Evolutionary conservation across 2,329 filamentous ascomycete species (phyloP).

Genomic region (Onygenales sp.): DNA sequence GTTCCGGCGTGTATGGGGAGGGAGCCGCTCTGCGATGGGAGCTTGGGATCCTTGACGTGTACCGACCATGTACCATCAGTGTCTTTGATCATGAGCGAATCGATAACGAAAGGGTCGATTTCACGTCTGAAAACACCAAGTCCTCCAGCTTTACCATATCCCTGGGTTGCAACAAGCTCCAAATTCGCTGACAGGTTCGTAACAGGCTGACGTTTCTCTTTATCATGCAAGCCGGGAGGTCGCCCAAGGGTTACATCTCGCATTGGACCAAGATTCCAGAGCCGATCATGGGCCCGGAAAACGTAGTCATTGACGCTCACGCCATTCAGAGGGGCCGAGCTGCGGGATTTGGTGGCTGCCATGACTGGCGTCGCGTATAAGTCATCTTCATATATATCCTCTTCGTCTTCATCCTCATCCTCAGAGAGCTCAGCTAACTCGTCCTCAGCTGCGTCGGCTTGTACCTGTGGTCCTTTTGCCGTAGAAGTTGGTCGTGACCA

Average conservation of each 20-base stretch:
- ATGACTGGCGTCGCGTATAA: conserved; percentile 32
- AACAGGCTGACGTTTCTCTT: conserved; percentile 37
- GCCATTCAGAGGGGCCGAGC: conserved; percentile 15
- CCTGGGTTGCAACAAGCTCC: conserved; percentile 45
- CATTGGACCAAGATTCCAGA: conserved; percentile 72
- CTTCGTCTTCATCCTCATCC: conserved; percentile 45
- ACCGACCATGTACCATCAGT: conserved; percentile 76
- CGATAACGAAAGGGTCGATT: conserved; percentile 63
- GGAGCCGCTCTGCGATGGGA: conserved; percentile 9
- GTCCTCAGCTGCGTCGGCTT: conserved; percentile 35
- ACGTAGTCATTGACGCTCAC: conserved; percentile 45
- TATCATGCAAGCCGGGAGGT: conserved; percentile 25
- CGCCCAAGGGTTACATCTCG: conserved; percentile 63
- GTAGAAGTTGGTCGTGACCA: conserved; percentile 62
- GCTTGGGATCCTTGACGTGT: conserved; percentile 39
- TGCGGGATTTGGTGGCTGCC: conserved; percentile 8
- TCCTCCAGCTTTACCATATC: conserved; percentile 52
- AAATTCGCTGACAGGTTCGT: conserved; percentile 32
- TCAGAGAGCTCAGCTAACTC: conserved; percentile 49
- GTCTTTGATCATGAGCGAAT: conserved; percentile 61
- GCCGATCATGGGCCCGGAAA: conserved; percentile 67
- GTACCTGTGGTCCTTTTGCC: conserved; percentile 50
- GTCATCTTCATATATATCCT: conserved; percentile 50
- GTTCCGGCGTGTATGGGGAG: not conserved
- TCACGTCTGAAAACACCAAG: conserved; percentile 69